Evolutionary conservation across 139 green algal species (phyloP), one percentile per base, ranked within the genome.

Genomic region (Chlamydomonas sp.): DNA sequence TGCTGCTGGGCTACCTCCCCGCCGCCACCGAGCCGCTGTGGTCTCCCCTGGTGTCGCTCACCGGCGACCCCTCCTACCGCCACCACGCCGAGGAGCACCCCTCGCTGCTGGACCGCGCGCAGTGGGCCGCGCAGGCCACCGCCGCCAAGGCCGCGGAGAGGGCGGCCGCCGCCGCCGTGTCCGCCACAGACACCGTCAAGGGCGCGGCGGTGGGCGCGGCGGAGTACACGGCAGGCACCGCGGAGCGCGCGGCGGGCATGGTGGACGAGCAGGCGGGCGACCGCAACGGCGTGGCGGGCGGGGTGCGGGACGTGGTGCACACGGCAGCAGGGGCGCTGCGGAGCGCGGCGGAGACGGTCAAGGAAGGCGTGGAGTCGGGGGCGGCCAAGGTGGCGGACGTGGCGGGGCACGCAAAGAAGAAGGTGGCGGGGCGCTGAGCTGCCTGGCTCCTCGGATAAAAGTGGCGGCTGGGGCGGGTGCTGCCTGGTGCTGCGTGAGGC

Each of bases 21-120:
- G 68, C 80, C 67, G 80, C 80, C 80, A 85, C 80, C 12, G 80
- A 85, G 80, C 1, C 58, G 5, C 72, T 79, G 5, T 85, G 80
- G 80, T 85, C 80, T 4, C 69, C 80, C 15, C n/a, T 85, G 0
- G 69, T 85, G 57, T 68, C 63, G 0, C 68, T 85, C 1, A 16
- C 78, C 57, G 80, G 80, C 57, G 80, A 85, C 67, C 68, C 80
- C 16, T 79, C 68, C 63, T 85, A 85, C 80, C 68, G 68, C 68
- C 18, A 60, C 59, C 66, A 67, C 15, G 80, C 80, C 57, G 80
- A 85, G 64, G 80, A 85, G 64, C 80, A 85, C 80, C 80, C 80
- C 66, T 75, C 80, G 1, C 31, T 85, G 17, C 63, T 77, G 16
- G 57, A 85, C 66, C 66, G 67, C 57, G 80, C 80, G 17, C 77